Evolutionary conservation across 1,284 basidiomycete genomes (phyloP).

Genomic region (Papiliotrema fonsecae): DNA sequence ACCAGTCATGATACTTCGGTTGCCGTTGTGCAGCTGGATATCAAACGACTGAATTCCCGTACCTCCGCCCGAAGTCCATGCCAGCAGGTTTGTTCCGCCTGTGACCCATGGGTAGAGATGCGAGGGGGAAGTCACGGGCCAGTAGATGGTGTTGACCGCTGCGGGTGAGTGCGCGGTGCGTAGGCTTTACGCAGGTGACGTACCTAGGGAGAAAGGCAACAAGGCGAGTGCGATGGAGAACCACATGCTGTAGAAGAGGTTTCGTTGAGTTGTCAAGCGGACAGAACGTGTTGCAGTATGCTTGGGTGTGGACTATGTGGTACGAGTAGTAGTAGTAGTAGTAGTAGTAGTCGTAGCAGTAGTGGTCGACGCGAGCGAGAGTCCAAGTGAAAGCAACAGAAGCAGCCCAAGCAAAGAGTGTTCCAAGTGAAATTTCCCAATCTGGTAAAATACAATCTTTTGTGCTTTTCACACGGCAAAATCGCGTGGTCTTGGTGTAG

Average conservation of each 20-base stretch:
- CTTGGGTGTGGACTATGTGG: too few relatives aligned
- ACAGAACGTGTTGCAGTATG: too few relatives aligned
- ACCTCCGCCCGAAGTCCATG: conserved; percentile 42
- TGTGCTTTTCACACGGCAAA: too few relatives aligned
- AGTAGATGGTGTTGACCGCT: conserved; percentile 37
- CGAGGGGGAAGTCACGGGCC: conserved; percentile 41
- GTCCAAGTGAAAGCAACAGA: too few relatives aligned
- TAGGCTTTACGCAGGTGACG: conserved; percentile 4
- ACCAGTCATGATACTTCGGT: conserved; percentile 41
- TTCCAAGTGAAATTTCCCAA: too few relatives aligned
- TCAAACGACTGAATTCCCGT: conserved; percentile 45
- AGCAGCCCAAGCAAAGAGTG: too few relatives aligned
- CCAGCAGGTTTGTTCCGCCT: conserved; percentile 39
- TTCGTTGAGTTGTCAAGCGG: background rate
- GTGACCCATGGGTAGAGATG: conserved; percentile 39
- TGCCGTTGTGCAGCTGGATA: conserved; percentile 43
- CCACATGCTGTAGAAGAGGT: conserved; percentile 8
- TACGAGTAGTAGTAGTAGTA: too few relatives aligned
- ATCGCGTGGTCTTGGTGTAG: too few relatives aligned
- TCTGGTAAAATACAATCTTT: too few relatives aligned
- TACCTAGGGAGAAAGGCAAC: conserved; percentile 17
- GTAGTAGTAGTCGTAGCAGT: too few relatives aligned
- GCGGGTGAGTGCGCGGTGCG: conserved; percentile 1
- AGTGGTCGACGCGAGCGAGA: too few relatives aligned
- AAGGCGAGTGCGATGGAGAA: conserved; percentile 13